Evolutionary conservation across 2,329 filamentous ascomycete genomes (phyloP), one percentile per base, ranked within the genome.

Genomic region (Botrytis elliptica): DNA sequence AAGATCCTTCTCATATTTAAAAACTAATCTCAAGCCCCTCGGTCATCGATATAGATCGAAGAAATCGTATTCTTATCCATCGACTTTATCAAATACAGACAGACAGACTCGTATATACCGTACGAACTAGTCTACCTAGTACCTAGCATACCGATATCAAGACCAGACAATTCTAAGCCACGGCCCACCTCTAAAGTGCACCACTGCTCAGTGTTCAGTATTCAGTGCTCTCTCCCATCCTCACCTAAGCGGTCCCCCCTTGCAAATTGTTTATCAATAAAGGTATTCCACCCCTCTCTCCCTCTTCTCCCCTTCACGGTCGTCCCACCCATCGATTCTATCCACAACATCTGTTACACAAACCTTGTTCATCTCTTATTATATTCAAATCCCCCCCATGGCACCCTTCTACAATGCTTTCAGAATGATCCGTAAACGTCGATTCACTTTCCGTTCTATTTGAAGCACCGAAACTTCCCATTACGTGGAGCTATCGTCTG

Each of bases 391-490:
- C 33, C 33, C 40, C 74, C 59, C 74, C 46, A 77, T 79, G 79
- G 77, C 79, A 73, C 67, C 73, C 44, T 22, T 72, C 70, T 77
- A 60, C 71, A 78, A 77, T 72, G 70, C 71, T 33, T 77, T 75
- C 73, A 77, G 75, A 72, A 78, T 79, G 79, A 75, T 78, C 73
- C 77, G 79, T 71, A 81, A 79, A 77, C 77, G 77, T 49, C 74
- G 76, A 76, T 80, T 80, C 74, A 79, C 76, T n/a, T 77, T 78
- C 72, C 78, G 78, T 75, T 81, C 78, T 70, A 77, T 81, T 70
- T 81, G 77, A 81, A 73, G 70, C 70, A 64, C 57, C 63, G 49
- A 60, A 74, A 33, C 10, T 22, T 46, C 38, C n/a, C 29, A 52
- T 69, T 70, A 66, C 71, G 59, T 70, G 59, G 66, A 73, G 57